Percentiles rank a stretch among this genome's conserved stretches.
phyloP scores from a whole-genome alignment of 257 asterid genomes.

The Datura wrightii region DNA sequence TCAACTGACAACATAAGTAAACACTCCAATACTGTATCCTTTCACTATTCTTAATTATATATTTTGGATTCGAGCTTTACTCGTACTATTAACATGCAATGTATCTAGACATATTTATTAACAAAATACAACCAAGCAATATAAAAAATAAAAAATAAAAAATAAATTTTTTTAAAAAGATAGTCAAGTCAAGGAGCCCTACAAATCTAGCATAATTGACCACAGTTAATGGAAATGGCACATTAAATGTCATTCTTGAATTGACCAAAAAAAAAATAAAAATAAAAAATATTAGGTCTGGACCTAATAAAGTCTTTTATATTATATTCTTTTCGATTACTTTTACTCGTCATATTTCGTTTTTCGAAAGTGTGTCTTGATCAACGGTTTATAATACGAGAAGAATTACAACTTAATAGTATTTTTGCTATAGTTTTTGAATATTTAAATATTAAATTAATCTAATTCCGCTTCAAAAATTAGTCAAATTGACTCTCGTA shows the following conservation, averaged over 20 bases:
- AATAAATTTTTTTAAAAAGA: not conserved
- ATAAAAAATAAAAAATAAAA: not conserved
- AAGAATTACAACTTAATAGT: too few relatives aligned
- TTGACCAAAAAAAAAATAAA: not conserved
- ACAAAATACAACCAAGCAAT: not conserved
- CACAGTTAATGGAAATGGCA: not conserved
- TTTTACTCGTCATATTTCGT: too few relatives aligned
- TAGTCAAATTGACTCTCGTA: too few relatives aligned
- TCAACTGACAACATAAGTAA: too few relatives aligned
- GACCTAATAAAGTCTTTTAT: not conserved
- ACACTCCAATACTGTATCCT: too few relatives aligned
- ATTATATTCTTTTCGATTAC: not conserved
- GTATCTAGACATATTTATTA: constrained; percentile 21
- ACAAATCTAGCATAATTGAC: not conserved
- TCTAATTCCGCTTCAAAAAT: too few relatives aligned
- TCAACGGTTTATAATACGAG: too few relatives aligned
- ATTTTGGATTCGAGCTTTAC: too few relatives aligned
- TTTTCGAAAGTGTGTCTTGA: too few relatives aligned
- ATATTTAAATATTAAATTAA: too few relatives aligned
- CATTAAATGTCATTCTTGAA: not conserved
- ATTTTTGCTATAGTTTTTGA: too few relatives aligned
- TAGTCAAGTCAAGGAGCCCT: not conserved
- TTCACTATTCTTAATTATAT: too few relatives aligned
- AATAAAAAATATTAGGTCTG: not conserved
- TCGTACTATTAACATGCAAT: not conserved